Evolutionary conservation across 2,329 filamentous ascomycete genomes (phyloP).

Genomic region (Aspergillus sp.): DNA sequence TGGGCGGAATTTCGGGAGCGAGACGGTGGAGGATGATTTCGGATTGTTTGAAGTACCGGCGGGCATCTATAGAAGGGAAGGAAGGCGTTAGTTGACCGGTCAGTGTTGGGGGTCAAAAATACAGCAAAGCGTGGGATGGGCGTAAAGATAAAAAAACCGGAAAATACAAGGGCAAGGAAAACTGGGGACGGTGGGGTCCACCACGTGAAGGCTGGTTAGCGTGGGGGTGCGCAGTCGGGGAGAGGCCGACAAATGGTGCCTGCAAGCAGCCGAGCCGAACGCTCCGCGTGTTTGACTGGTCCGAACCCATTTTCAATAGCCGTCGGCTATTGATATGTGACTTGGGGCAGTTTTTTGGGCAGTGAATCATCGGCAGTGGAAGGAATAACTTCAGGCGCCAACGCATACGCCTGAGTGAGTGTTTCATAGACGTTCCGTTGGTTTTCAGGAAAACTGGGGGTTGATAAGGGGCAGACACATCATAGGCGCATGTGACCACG

Average conservation of each 20-base stretch:
- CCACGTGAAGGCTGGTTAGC: constrained; percentile 33
- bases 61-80: constrained; percentile 67
- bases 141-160: constrained; percentile 13
- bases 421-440: constrained; percentile 14
- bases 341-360: constrained; percentile 22
- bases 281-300: constrained; percentile 21
- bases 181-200: constrained; percentile 28
- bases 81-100: constrained; percentile 2
- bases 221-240: constrained; percentile 35
- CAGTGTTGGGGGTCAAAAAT: constrained; percentile 18
- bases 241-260: constrained; percentile 17
- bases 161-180: constrained; percentile 16
- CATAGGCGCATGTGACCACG: constrained; percentile 6
- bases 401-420: constrained; percentile 14
- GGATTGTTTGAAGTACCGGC: constrained; percentile 98
- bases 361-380: constrained; percentile 13
- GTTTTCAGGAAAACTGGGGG: background rate
- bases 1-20: constrained; percentile 52
- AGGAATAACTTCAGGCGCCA: constrained; percentile 20
- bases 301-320: constrained; percentile 39
- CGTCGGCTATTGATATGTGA: constrained; percentile 38
- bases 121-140: background rate
- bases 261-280: constrained; percentile 28
- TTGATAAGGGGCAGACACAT: constrained; percentile 7
- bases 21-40: constrained; percentile 97